Evolutionary conservation across 148 eudicot species (phyloP), one percentile per base, ranked within the genome.

Genomic region (Vaccinium macrocarpon): DNA sequence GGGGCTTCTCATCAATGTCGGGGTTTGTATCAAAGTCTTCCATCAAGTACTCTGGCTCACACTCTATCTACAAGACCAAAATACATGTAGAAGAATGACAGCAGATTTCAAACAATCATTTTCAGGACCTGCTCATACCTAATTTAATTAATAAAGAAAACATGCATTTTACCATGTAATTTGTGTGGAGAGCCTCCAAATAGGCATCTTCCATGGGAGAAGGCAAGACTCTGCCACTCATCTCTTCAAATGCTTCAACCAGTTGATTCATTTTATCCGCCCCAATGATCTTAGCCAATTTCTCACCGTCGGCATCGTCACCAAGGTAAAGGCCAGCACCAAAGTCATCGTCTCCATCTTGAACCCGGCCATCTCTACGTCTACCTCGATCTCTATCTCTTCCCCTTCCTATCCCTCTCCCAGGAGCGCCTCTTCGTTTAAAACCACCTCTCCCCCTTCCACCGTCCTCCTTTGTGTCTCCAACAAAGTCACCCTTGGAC

Each of bases 11-110:
- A 78, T 93, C 91, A 79, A 97, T 91, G 88, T 95, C 96, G 1
- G 99, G 97, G 76, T 93, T 95, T 16, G 88, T 89, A 80, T 90
- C 98, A 73, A 95, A 97, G 49, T 93, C 95, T 79, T 89, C 99
- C 90, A 97, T 85, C 87, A 92, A 79, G 88, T 90, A 97, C 86
- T 97, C 98, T 64, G 97, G 97, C 85, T 97, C 98, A 81, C 97
- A 92, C 87, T 97, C 99, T 76, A 91, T 86, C 99, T 97, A 90
- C 89, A 91, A 55, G 29, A 70, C n/a, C 73, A 84, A 76, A 64
- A n/a, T 18, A 82, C 21, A 82, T 27, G 56, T 25, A 71, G 50
- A 52, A 82, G 2, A 71, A 35, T 18, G 49, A 61, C 2, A n/a
- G 8, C 59, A 70, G 35, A 82, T 27, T 27, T 13, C 38, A 27